phyloP scores from a whole-genome alignment of 1,284 basidiomycete species.

The Thelephora terrestris region DNA sequence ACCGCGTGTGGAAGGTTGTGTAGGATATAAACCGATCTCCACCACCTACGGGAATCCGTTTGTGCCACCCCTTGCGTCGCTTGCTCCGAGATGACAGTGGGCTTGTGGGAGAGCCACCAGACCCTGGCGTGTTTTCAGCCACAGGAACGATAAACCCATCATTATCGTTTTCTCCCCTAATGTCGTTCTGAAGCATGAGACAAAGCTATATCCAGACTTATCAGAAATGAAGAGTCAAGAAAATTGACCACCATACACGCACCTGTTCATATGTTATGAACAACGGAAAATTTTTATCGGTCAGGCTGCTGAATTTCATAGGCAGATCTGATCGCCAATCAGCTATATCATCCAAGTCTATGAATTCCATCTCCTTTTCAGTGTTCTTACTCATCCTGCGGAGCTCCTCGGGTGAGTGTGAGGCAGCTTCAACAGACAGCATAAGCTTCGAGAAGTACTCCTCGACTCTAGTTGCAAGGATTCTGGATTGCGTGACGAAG shows the following conservation, averaged over 20 bases:
- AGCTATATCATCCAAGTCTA: slow-evolving; percentile 40
- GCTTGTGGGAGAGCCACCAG: background rate
- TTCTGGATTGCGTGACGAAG: slow-evolving; percentile 61
- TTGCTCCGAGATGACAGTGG: too few species aligned
- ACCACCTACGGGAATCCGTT: too few species aligned
- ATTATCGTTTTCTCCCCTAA: slow-evolving; percentile 7
- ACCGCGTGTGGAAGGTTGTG: slow-evolving; percentile 37
- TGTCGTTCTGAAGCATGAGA: slow-evolving; percentile 31
- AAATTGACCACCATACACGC: slow-evolving; percentile 30
- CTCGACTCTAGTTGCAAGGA: slow-evolving; percentile 55
- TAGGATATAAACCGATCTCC: too few species aligned
- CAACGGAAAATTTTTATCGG: slow-evolving; percentile 57
- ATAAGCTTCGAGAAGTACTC: slow-evolving; percentile 57
- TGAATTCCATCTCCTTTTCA: slow-evolving; percentile 32
- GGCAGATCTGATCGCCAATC: slow-evolving; percentile 40
- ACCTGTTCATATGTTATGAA: slow-evolving; percentile 62
- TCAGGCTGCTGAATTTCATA: slow-evolving; percentile 40
- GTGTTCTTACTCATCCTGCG: slow-evolving; percentile 41
- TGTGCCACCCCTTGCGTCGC: too few species aligned
- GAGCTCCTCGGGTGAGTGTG: slow-evolving; percentile 1
- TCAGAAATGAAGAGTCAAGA: slow-evolving; percentile 15
- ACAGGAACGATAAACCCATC: slow-evolving; percentile 4
- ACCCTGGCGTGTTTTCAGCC: background rate
- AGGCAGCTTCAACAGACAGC: too few species aligned
- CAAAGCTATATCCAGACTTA: slow-evolving; percentile 32